phyloP scores from a whole-genome alignment of 441 rosid genomes.

The Erodium moschatum region DNA sequence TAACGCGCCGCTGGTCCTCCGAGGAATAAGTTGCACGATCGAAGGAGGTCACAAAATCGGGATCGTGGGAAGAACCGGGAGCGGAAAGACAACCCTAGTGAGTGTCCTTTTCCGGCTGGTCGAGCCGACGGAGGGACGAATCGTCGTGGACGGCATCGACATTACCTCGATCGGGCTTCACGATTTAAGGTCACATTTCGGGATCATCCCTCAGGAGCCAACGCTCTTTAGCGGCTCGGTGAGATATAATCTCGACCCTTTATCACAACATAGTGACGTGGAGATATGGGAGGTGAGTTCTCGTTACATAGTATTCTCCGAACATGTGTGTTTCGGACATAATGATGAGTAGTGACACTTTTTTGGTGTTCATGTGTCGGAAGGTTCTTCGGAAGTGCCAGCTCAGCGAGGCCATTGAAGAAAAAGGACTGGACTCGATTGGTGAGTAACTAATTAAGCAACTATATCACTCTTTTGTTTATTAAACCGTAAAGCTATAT shows the following conservation, averaged over 20 bases:
- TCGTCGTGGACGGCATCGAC: slow-evolving; percentile 26
- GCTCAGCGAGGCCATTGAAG: slow-evolving; percentile 63
- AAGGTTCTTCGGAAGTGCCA: slow-evolving; percentile 90
- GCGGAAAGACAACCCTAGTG: slow-evolving; percentile 31
- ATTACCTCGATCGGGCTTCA: slow-evolving; percentile 51
- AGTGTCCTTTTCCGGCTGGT: slow-evolving; percentile 31
- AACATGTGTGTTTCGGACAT: not conserved
- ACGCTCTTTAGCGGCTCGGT: slow-evolving; percentile 87
- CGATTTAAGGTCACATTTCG: slow-evolving; percentile 72
- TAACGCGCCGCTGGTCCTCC: slow-evolving; percentile 27
- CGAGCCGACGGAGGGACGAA: slow-evolving; percentile 29
- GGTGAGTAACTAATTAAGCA: slow-evolving; percentile 28
- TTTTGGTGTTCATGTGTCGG: not conserved
- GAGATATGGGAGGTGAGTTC: slow-evolving; percentile 83
- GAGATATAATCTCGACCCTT: slow-evolving; percentile 80
- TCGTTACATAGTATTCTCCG: not conserved
- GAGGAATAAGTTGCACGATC: slow-evolving; percentile 30
- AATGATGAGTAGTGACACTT: not conserved
- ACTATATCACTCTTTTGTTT: no score
- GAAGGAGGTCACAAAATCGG: slow-evolving; percentile 31
- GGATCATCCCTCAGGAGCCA: slow-evolving; percentile 91
- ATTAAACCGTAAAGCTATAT: no score
- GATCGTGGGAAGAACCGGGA: slow-evolving; percentile 33
- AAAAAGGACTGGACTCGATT: slow-evolving; percentile 51
- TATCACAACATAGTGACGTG: slow-evolving; percentile 56